Percentiles rank a stretch among this genome's conserved stretches.
phyloP scores from a whole-genome alignment of 768 basidiomycete genomes.

The Imleria badia region DNA sequence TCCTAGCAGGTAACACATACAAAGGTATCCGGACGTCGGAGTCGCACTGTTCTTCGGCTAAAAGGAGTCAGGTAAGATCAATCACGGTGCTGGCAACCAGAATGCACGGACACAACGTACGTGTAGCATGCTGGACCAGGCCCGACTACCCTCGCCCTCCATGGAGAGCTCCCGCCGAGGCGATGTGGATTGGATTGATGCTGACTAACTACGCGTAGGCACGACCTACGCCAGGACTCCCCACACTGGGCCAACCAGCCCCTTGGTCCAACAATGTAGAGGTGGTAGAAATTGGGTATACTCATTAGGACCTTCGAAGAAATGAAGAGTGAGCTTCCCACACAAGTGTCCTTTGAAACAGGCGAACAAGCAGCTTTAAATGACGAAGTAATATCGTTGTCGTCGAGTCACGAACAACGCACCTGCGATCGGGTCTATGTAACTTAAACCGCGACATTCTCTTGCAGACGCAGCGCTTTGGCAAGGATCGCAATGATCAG shows the following conservation, averaged over 20 bases:
- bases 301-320: constrained; percentile 28
- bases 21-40: constrained; percentile 24
- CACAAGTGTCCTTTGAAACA: constrained; percentile 10
- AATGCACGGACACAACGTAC: constrained; percentile 44
- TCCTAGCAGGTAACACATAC: constrained; percentile 9
- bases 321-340: constrained; percentile 13
- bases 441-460: too few relatives aligned
- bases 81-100: too few relatives aligned
- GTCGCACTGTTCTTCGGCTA: constrained; percentile 74
- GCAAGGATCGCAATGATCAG: too few relatives aligned
- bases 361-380: constrained; percentile 24
- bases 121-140: constrained; percentile 76
- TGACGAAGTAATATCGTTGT: constrained; percentile 42
- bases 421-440: too few relatives aligned
- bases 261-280: constrained; percentile 21
- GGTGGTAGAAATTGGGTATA: constrained; percentile 34
- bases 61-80: not conserved
- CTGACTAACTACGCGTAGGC: too few relatives aligned
- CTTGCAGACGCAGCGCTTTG: too few relatives aligned
- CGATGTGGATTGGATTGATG: too few relatives aligned
- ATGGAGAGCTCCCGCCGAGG: too few relatives aligned
- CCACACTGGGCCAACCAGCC: too few relatives aligned
- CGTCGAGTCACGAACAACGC: too few relatives aligned
- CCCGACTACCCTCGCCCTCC: too few relatives aligned
- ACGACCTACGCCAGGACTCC: too few relatives aligned